Base-by-base conservation (phyloP, 1,284 basidiomycete genomes). In the Naganishia sp. region DNA sequence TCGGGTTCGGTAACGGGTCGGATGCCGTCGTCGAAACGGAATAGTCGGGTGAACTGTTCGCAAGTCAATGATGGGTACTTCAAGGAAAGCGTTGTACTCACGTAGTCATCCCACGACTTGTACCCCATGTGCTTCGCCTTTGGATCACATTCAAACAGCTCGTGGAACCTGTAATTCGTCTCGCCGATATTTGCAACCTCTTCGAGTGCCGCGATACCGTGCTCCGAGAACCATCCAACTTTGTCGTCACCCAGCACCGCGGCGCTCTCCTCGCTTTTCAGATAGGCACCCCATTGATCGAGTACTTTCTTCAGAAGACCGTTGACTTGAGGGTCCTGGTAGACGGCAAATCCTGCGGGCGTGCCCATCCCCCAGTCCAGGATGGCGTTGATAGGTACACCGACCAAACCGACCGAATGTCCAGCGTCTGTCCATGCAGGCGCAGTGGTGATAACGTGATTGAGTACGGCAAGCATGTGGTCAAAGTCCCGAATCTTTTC, bases 61-160 rank as follows among this genome's bases (percentile, higher is more conserved):
- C 25, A 7, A 6, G 48, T 52, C 33, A 52, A 25, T 46, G 46
- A 39, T 3, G 39, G 15, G 13, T 6, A 7, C 18, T 36, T 15
- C 39, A 5, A 9, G 10, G 45, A 18, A 6, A 3, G 21, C 31
- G 6, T 23, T 21, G 1, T 9, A 52, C 59, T 43, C 48, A 61
- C 59, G 75, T 84, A 86, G 65, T 82, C 81, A 67, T 86, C 85
- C 84, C 84, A 86, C 33, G 82, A 82, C 21, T 70, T 79, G 75
- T 76, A 86, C 10, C 84, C 84, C 69, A 81, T 71, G 69, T 82
- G 74, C 39, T 74, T 68, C 5, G 72, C 74, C 3, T 71, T 68
- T 0, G 82, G 79, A 67, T 84, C 81, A 70, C 80, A 82, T n/a
- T 79, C 73, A 73, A 79, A 85, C 63, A 78, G 64, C 55, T 78